Conservation (phyloP, 1,139 yeast genomes). For the Wickerhamomyces sp. region DNA sequence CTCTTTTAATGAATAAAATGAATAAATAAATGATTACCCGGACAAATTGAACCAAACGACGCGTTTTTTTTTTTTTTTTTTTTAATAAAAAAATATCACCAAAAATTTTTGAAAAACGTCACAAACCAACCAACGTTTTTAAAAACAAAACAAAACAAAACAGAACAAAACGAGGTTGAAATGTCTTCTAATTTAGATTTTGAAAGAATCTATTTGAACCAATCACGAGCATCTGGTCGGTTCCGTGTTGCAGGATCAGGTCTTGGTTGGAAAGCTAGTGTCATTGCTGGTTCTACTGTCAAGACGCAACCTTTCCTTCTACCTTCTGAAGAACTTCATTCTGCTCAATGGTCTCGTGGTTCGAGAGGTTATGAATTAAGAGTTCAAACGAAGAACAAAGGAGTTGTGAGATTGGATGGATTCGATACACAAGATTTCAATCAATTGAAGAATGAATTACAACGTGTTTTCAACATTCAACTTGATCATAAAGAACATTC, state of each 20-base stretch:
- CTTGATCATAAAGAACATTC: slow-evolving; percentile 88
- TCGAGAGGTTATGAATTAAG: slow-evolving; percentile 87
- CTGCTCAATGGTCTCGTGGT: slow-evolving; percentile 90
- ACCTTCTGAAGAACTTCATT: slow-evolving; percentile 76
- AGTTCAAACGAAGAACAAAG: slow-evolving; percentile 82
- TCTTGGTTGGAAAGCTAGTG: slow-evolving; percentile 88
- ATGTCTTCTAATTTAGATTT: slow-evolving; percentile 51
- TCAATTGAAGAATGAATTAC: slow-evolving; percentile 76
- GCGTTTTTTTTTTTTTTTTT: too few species aligned
- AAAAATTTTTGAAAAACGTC: too few species aligned
- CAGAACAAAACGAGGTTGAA: too few species aligned
- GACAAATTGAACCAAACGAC: too few species aligned
- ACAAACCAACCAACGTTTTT: too few species aligned
- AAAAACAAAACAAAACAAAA: too few species aligned
- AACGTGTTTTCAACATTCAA: slow-evolving; percentile 64
- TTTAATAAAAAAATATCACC: too few species aligned
- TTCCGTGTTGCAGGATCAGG: slow-evolving; percentile 95
- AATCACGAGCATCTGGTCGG: slow-evolving; percentile 77
- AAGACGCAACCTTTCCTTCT: slow-evolving; percentile 72
- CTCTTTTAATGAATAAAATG: too few species aligned
- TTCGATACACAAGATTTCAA: slow-evolving; percentile 80
- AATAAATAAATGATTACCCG: too few species aligned
- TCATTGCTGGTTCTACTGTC: slow-evolving; percentile 50
- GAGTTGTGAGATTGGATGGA: slow-evolving; percentile 86
- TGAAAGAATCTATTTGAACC: slow-evolving; percentile 84